Conservation (phyloP, 2,329 filamentous ascomycete species). For the Xylaria sp. region DNA sequence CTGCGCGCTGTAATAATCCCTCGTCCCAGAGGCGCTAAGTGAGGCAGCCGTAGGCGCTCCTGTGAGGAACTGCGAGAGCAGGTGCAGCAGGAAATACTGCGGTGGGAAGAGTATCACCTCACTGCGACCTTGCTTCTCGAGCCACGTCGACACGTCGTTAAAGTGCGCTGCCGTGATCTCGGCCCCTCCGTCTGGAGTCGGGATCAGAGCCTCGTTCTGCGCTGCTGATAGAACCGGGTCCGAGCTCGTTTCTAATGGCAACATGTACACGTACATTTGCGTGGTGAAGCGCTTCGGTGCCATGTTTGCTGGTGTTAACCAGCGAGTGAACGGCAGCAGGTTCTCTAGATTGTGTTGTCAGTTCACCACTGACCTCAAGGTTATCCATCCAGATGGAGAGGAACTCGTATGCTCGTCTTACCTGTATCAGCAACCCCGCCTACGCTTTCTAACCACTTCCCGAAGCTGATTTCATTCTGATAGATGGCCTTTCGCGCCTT, state of each 20-base stretch:
- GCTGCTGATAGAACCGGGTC: slow-evolving; percentile 49
- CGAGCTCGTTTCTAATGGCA: slow-evolving; percentile 63
- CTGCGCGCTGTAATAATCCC: slow-evolving; percentile 57
- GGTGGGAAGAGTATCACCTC: slow-evolving; percentile 90
- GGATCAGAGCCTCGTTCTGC: slow-evolving; percentile 66
- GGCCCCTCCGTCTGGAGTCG: slow-evolving; percentile 74
- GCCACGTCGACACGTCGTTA: slow-evolving; percentile 74
- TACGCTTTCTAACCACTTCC: slow-evolving; percentile 67
- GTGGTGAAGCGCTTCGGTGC: slow-evolving; percentile 85
- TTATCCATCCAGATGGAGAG: not conserved
- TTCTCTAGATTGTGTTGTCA: slow-evolving; percentile 55
- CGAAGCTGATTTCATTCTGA: slow-evolving; percentile 70
- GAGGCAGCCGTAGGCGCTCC: slow-evolving; percentile 46
- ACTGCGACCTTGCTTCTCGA: slow-evolving; percentile 68
- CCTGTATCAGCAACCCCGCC: slow-evolving; percentile 73
- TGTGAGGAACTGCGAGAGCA: slow-evolving; percentile 65
- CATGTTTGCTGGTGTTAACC: slow-evolving; percentile 80
- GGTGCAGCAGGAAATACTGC: slow-evolving; percentile 77
- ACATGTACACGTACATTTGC: slow-evolving; percentile 95
- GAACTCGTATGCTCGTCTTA: slow-evolving; percentile 48
- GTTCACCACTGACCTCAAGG: not conserved
- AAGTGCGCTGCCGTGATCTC: slow-evolving; percentile 81
- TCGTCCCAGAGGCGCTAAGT: slow-evolving; percentile 39
- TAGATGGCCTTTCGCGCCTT: slow-evolving; percentile 76
- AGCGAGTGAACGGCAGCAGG: slow-evolving; percentile 86